Evolutionary conservation across 1,284 basidiomycete genomes (phyloP).

Genomic region (Ustilago esculenta): DNA sequence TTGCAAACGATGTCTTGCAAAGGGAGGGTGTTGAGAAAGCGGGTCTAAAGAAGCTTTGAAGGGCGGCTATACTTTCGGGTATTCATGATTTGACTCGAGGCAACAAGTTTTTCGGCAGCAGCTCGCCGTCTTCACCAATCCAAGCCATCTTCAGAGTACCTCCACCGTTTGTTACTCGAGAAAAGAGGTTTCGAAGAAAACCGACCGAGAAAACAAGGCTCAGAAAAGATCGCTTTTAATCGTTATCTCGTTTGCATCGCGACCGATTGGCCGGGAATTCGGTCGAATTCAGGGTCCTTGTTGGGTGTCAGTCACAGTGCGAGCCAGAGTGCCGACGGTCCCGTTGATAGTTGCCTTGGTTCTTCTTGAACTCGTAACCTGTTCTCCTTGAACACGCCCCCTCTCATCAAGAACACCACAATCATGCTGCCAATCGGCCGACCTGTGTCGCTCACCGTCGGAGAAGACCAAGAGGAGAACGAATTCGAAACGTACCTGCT

Average conservation of each 20-base stretch:
- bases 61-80: slow-evolving; percentile 15
- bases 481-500: slow-evolving; percentile 56
- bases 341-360: too few relatives aligned
- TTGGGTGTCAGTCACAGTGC: background rate
- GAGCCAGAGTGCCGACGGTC: too few relatives aligned
- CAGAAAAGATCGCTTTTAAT: too few relatives aligned
- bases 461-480: background rate
- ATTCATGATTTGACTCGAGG: background rate
- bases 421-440: background rate
- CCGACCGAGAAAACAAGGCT: background rate
- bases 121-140: too few relatives aligned
- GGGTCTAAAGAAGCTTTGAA: background rate
- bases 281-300: background rate
- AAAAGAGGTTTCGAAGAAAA: background rate
- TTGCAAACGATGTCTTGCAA: background rate
- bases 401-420: background rate
- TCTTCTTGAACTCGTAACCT: too few relatives aligned
- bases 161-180: too few relatives aligned
- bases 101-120: too few relatives aligned
- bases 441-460: too few relatives aligned
- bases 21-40: background rate
- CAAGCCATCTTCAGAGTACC: background rate
- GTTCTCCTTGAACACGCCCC: too few relatives aligned
- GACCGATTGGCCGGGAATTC: background rate
- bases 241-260: too few relatives aligned